A percentile compares a stretch with the other conserved stretches of the same genome.
Evolutionary conservation across 2,329 filamentous ascomycete species (phyloP).

Genomic region (Ustulina deusta): DNA sequence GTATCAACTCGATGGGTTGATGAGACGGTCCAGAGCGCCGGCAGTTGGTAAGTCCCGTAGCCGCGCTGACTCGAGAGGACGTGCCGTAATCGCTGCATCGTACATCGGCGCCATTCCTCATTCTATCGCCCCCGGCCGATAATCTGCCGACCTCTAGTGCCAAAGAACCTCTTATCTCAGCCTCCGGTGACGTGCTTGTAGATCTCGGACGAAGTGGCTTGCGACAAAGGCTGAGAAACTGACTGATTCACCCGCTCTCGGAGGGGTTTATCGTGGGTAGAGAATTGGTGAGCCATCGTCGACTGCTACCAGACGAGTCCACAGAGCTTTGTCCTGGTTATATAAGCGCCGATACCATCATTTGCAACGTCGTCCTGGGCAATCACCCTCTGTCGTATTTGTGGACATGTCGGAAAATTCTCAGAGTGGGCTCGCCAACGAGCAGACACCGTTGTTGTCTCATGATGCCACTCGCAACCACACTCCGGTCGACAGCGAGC

Average conservation of each 20-base stretch:
- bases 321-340: neutral
- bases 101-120: constrained; percentile 26
- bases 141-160: constrained; percentile 13
- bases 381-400: too few relatives aligned
- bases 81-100: neutral
- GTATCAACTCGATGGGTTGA: neutral
- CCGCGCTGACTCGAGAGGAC: neutral
- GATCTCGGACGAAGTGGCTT: neutral
- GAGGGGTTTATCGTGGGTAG: neutral
- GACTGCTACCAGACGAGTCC: neutral
- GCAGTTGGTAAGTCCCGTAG: neutral
- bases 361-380: too few relatives aligned
- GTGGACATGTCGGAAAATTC: constrained; percentile 26
- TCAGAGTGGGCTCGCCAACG: constrained; percentile 18
- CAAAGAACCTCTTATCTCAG: neutral
- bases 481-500: constrained; percentile 7
- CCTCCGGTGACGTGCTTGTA: neutral
- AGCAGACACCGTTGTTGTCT: constrained; percentile 44
- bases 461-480: constrained; percentile 26
- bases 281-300: neutral
- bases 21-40: neutral
- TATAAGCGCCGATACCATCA: neutral
- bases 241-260: constrained; percentile 7
- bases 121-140: constrained; percentile 25
- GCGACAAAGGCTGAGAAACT: neutral